Percentiles rank a stretch among this genome's conserved stretches.
Conservation (phyloP, 305 asterid species). For the Fraxinus latifolia region DNA sequence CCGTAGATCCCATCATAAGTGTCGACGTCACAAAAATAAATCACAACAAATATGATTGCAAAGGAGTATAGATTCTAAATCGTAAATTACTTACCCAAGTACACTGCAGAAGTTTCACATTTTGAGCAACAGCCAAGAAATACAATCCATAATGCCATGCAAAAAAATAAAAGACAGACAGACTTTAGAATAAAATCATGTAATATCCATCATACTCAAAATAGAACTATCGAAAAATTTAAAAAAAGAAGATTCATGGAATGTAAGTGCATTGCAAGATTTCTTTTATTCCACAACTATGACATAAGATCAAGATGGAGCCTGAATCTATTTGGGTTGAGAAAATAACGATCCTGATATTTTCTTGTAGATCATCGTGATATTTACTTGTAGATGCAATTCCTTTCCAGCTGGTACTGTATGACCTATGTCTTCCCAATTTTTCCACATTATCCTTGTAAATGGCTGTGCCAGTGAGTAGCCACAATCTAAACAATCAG, state of each 20-base stretch:
- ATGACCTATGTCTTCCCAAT: background rate
- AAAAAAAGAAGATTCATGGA: background rate
- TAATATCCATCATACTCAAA: constrained; percentile 1
- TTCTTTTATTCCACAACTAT: background rate
- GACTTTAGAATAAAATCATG: constrained; percentile 17
- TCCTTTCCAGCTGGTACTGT: background rate
- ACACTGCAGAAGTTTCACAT: constrained; percentile 48
- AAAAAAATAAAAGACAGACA: constrained; percentile 5
- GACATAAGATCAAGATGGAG: background rate
- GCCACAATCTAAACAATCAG: background rate
- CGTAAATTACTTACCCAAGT: constrained; percentile 63
- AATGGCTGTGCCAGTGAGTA: background rate
- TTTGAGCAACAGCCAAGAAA: constrained; percentile 33
- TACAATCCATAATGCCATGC: constrained; percentile 34
- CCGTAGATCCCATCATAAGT: constrained; percentile 5
- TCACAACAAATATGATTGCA: background rate
- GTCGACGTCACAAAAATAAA: background rate
- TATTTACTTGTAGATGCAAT: background rate
- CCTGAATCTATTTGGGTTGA: background rate
- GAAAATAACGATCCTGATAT: background rate
- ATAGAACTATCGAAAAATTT: background rate
- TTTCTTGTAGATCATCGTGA: background rate
- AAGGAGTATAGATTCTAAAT: background rate
- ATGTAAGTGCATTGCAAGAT: background rate
- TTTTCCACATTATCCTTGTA: background rate